Conservation (phyloP, 371 early-diverging fungal genomes). For the Blakeslea trispora region DNA sequence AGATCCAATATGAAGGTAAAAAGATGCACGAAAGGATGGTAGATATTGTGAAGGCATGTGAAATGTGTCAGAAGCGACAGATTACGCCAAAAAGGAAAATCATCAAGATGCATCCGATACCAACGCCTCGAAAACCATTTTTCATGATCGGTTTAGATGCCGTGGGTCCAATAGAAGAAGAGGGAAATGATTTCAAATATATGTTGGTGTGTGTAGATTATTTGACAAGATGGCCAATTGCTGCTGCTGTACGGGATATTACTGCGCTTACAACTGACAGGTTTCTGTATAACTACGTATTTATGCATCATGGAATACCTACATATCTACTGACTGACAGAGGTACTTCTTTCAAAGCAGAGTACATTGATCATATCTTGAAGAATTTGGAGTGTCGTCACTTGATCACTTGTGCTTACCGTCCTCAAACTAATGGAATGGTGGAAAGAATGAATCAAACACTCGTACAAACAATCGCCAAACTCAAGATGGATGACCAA, state of each 20-base stretch:
- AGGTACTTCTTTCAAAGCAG: conserved; percentile 27
- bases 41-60: too few species aligned
- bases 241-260: conserved; percentile 12
- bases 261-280: conserved; percentile 13
- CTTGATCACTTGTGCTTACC: conserved; percentile 22
- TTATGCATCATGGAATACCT: conserved; percentile 10
- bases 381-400: conserved; percentile 14
- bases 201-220: conserved; percentile 3
- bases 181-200: conserved; percentile 3
- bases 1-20: too few species aligned
- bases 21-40: too few species aligned
- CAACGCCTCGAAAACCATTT: too few species aligned
- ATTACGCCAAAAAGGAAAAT: too few species aligned
- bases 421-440: conserved; percentile 36
- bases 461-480: conserved; percentile 16
- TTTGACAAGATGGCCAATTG: conserved; percentile 13
- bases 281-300: conserved; percentile 13
- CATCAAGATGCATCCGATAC: too few species aligned
- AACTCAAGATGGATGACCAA: conserved; percentile 2
- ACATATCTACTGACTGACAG: conserved; percentile 20
- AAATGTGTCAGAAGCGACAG: too few species aligned
- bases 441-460: too few species aligned
- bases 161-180: conserved; percentile 14
- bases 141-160: conserved; percentile 18
- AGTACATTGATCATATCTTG: conserved; percentile 5